Evolutionary conservation across 2,329 filamentous ascomycete species (phyloP), one percentile per base, ranked within the genome.

Genomic region (Epichloe aotearoae): DNA sequence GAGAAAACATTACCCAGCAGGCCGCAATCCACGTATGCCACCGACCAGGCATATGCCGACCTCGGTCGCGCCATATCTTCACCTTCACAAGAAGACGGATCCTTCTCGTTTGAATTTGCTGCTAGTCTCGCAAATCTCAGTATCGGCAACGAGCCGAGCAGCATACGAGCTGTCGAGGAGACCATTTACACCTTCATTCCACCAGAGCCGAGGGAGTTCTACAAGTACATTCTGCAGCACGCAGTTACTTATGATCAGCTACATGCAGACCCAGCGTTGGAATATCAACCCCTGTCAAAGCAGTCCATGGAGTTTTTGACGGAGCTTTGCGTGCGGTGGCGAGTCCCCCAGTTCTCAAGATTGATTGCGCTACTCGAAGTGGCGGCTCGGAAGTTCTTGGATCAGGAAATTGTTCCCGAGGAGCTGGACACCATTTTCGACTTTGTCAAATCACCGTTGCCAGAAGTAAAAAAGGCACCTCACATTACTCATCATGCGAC

Each of bases 101-200:
- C 67, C 17, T 65, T 72, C 53, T 68, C 66, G 19, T 72, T 79
- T 56, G 88, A 93, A 60, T 80, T 84, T 55, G 76, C 84, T 5
- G 72, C 87, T 48, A 82, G 82, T 60, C 73, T 89, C 59, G 75
- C 79, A 53, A 76, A 78, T 14, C 71, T 93, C 54, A 82, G 80
- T 30, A 66, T 88, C 33, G 75, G 75, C 23, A 74, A 74, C 30
- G 74, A 79, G 46, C 64, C 63, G n/a, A 63, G 69, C 56, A 73
- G 72, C 54, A 75, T 76, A 53, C 69, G 74, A 50, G 64, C 71
- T 34, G 73, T 81, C 14, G 80, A 83, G 55, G 77, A 84, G 58
- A 71, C 82, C 46, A 77, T 83, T 47, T 97, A 91, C 64, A 93
- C 86, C 1, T 98, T 91, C 63, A 94, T 95, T 53, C 93, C 93